Evolutionary conservation across 441 rosid genomes (phyloP).

Genomic region (Croton laevigatus): DNA sequence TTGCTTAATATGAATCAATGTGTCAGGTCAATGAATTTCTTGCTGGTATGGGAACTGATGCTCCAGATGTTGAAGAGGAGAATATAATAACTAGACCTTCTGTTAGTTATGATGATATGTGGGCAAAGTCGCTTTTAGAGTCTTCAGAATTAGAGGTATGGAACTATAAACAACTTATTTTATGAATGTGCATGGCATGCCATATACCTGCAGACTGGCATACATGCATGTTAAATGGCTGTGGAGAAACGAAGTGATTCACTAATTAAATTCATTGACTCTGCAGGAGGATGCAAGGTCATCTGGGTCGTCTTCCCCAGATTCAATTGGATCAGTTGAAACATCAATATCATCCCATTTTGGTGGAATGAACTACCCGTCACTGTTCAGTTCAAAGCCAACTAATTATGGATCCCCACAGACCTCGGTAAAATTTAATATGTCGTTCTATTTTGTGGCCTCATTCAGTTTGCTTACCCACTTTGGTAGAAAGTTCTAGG

Average conservation of each 20-base stretch:
- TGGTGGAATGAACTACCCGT: constrained; percentile 98
- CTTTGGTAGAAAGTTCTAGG: background rate
- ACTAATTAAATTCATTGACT: constrained; percentile 16
- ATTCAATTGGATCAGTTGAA: constrained; percentile 93
- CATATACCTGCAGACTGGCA: constrained; percentile 14
- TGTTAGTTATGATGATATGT: constrained; percentile 98
- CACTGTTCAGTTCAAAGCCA: constrained; percentile 90
- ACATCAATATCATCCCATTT: constrained; percentile 98
- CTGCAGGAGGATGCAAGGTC: constrained; percentile 88
- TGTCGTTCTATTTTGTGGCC: background rate
- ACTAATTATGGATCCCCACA: constrained; percentile 55
- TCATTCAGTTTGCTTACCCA: background rate
- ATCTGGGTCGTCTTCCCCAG: constrained; percentile 94
- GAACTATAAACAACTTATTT: background rate
- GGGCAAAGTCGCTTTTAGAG: constrained; percentile 98
- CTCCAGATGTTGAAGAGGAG: constrained; percentile 99
- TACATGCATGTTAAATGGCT: constrained; percentile 9
- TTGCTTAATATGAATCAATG: background rate
- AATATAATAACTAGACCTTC: constrained; percentile 82
- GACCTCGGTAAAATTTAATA: constrained; percentile 45
- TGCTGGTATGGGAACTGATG: constrained; percentile 99
- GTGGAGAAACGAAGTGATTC: constrained; percentile 1
- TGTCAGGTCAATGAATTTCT: constrained; percentile 91
- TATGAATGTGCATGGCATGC: constrained; percentile 7
- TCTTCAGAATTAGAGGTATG: constrained; percentile 78